Base-by-base conservation (phyloP, 2,329 filamentous ascomycete species). In the Colletotrichum musae region DNA sequence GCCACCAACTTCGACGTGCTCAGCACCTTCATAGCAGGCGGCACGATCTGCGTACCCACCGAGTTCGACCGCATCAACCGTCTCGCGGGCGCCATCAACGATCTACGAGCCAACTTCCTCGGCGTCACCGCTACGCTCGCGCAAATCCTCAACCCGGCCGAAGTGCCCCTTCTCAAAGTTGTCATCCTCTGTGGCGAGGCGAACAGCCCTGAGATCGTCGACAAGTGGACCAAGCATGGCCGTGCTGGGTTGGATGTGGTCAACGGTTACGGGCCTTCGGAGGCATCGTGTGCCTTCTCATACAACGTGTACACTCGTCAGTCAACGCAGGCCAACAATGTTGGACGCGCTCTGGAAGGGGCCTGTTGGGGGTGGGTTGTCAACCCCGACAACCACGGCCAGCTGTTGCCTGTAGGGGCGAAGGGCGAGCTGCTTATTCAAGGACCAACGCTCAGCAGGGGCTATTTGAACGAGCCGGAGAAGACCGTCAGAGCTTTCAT, bases 351-450 rank as follows among this genome's bases (percentile, higher is more conserved):
- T 0, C 81, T 87, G 7, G 79, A 80, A 1, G 85, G 86, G 6
- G 82, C 81, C 6, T 85, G 86, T 51, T 60, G 63, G 16, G 71
- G 76, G 0, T 84, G 86, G 81, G 81, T 88, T n/a, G 83, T 87
- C 10, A 86, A 85, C 56, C 82, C 84, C 0, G 82, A 87, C 2
- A 83, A 88, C 59, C 80, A 82, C 36, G 81, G 82, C 68, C 83
- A 82, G 32, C 78, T 87, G 43, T 81, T 87, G 78, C 87, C 87
- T 0, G 75, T 87, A 7, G 88, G 88, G 0, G 82, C 85, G 0
- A 79, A 87, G 0, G 87, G 87, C 1, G 89, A 91, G 73, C 79
- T 92, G 2, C 82, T 90, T 3, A 85, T 92, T 41, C 88, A 91
- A 72, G 88, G 88, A 0, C 86, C 86, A 0, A 87, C 81, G 0